A percentile compares a stretch with the other conserved stretches of the same genome.
Conservation (phyloP, 2,329 filamentous ascomycete genomes). For the Sporothrix schenckii region DNA sequence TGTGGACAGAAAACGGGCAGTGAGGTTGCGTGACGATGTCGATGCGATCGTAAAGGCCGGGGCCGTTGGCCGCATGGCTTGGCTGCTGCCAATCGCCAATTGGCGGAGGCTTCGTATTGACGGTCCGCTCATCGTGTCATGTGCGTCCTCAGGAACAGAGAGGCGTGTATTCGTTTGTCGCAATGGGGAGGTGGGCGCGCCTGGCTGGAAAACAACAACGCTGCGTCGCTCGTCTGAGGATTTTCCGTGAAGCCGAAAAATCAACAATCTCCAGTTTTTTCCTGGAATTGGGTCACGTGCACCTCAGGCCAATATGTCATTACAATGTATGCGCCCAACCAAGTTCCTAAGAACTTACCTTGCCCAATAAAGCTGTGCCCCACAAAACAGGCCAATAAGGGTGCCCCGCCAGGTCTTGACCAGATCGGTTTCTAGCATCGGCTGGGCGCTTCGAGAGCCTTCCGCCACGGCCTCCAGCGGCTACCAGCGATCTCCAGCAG, state of each 20-base stretch:
- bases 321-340: background rate
- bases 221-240: conserved; percentile 18
- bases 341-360: background rate
- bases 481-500: conserved; percentile 16
- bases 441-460: conserved; percentile 34
- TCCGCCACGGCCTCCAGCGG: conserved; percentile 21
- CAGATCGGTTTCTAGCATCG: background rate
- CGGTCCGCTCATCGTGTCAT: conserved; percentile 35
- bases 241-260: conserved; percentile 26
- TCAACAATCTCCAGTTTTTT: conserved; percentile 12
- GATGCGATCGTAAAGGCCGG: background rate
- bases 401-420: background rate
- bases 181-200: background rate
- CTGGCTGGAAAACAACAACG: background rate
- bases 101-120: conserved; percentile 38
- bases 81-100: conserved; percentile 46
- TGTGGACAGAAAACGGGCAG: conserved; percentile 17
- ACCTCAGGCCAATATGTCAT: background rate
- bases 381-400: conserved; percentile 21
- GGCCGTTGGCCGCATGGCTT: conserved; percentile 22
- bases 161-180: background rate
- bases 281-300: conserved; percentile 27
- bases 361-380: background rate
- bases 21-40: background rate
- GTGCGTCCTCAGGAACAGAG: background rate